These are phyloP conservation scores for Smithsoniella earleae DNA, from an alignment of 163 green algal species.

Conservation along the genomic window DNA sequence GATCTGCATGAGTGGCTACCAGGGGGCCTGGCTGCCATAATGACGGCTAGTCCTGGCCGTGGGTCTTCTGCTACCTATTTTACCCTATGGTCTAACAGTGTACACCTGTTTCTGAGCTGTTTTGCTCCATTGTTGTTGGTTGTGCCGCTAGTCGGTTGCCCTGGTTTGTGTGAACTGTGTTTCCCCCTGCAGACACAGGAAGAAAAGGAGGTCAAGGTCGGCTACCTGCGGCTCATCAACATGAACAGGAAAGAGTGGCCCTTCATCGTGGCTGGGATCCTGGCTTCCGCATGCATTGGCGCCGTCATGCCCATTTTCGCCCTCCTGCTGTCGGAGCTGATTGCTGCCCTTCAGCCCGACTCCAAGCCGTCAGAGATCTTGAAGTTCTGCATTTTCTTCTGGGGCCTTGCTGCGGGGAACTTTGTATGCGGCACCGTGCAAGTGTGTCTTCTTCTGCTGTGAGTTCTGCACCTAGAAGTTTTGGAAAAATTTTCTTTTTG, in stretches of 20 bases:
- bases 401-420: not conserved
- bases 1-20: no score
- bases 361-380: not conserved
- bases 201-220: conserved; percentile 44
- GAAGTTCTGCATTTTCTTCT: conserved; percentile 3
- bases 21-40: no score
- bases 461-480: no score
- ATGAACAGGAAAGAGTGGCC: conserved; percentile 57
- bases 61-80: no score
- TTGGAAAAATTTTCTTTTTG: no score
- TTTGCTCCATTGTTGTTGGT: not conserved
- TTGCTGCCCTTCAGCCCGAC: not conserved
- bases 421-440: conserved; percentile 2
- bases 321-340: conserved; percentile 46
- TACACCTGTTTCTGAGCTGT: not conserved
- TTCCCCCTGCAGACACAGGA: conserved; percentile 33
- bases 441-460: not conserved
- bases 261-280: conserved; percentile 40
- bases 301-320: conserved; percentile 63
- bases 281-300: conserved; percentile 45
- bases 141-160: no score
- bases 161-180: no score
- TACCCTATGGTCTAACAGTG: no score
- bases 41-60: no score
- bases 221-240: conserved; percentile 47